phyloP scores from a whole-genome alignment of 2,329 filamentous ascomycete genomes.

The Aspergillus unguis region DNA sequence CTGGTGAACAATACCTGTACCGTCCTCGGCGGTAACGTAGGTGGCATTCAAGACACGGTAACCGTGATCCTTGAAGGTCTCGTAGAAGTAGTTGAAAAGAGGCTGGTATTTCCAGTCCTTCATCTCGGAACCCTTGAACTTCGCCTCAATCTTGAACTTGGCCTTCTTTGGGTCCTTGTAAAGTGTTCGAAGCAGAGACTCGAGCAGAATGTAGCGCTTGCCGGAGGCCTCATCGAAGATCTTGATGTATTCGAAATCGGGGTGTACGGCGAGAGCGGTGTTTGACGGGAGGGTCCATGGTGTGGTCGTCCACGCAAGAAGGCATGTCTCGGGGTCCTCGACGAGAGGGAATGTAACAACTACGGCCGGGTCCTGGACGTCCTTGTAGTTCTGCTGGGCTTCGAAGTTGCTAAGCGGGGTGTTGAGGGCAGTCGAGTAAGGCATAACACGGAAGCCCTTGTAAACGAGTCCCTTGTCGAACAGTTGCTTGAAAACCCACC shows the following conservation, averaged over 20 bases:
- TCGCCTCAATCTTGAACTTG: slow-evolving; percentile 79
- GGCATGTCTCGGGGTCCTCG: slow-evolving; percentile 68
- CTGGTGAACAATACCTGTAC: slow-evolving; percentile 92
- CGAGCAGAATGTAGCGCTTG: slow-evolving; percentile 80
- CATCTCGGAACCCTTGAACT: slow-evolving; percentile 79
- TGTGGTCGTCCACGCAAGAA: slow-evolving; percentile 88
- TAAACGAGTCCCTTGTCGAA: slow-evolving; percentile 89
- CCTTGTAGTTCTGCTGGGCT: slow-evolving; percentile 90
- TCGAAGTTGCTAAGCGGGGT: slow-evolving; percentile 93
- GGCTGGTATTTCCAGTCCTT: slow-evolving; percentile 85
- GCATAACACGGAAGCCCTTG: slow-evolving; percentile 88
- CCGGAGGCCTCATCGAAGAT: slow-evolving; percentile 77
- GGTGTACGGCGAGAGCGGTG: slow-evolving; percentile 71
- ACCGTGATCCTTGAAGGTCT: slow-evolving; percentile 78
- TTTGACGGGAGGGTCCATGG: slow-evolving; percentile 85
- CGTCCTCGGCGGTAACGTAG: slow-evolving; percentile 85
- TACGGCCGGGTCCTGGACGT: slow-evolving; percentile 84
- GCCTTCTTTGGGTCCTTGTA: slow-evolving; percentile 97
- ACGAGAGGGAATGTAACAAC: slow-evolving; percentile 83
- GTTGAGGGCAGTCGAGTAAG: slow-evolving; percentile 85
- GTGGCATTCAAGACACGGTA: slow-evolving; percentile 79
- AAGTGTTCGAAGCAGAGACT: slow-evolving; percentile 73
- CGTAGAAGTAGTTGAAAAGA: slow-evolving; percentile 84
- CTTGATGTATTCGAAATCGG: slow-evolving; percentile 83
- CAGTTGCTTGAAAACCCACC: slow-evolving; percentile 95